These are phyloP conservation scores for Dendrobium huoshanense DNA, from an alignment of 106 monocot species.

Conservation along the genomic window DNA sequence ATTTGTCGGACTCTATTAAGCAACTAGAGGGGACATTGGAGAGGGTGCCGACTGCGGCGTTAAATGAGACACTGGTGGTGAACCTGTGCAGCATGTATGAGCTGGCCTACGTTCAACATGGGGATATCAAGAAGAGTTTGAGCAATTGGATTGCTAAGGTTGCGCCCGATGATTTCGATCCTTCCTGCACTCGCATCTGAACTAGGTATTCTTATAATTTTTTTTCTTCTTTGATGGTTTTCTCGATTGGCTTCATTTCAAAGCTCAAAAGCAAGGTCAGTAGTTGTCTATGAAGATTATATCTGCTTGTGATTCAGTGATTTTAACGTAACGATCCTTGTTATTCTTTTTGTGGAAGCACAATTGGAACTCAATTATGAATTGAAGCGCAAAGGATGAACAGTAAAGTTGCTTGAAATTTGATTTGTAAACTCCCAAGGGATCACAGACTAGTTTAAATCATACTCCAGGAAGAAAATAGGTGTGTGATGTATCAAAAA, in stretches of 20 bases:
- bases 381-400: neutral
- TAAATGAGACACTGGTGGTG: constrained; percentile 82
- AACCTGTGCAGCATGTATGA: constrained; percentile 98
- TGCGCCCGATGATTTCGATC: constrained; percentile 89
- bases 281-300: neutral
- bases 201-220: neutral
- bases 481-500: neutral
- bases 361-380: neutral
- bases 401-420: neutral
- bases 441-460: neutral
- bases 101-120: constrained; percentile 83
- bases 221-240: neutral
- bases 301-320: neutral
- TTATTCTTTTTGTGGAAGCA: neutral
- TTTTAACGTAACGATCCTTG: neutral
- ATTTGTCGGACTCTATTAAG: constrained; percentile 88
- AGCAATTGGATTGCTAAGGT: constrained; percentile 75
- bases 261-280: neutral
- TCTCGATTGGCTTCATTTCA: neutral
- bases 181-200: constrained; percentile 80
- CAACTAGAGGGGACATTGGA: constrained; percentile 85
- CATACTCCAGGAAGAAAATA: neutral
- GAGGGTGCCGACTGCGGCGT: constrained; percentile 68
- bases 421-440: neutral
- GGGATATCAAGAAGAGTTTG: constrained; percentile 78